These are phyloP conservation scores for Cryoendolithus antarcticus DNA, from an alignment of 2,329 filamentous ascomycete genomes.

Conservation along the genomic window DNA sequence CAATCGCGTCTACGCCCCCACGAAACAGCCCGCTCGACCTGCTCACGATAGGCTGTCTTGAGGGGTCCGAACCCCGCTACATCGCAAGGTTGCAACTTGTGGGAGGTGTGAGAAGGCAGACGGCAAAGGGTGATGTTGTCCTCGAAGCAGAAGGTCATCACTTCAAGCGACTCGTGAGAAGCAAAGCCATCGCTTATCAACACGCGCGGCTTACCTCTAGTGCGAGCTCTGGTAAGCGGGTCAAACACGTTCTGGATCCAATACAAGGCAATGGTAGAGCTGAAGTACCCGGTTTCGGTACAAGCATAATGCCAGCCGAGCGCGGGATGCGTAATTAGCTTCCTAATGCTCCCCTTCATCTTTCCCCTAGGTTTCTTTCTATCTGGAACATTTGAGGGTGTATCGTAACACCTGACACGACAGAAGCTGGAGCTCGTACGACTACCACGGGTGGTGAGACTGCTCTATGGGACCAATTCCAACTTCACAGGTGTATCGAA, in stretches of 20 bases:
- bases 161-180: slow-evolving; percentile 23
- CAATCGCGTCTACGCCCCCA: slow-evolving; percentile 4
- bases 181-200: slow-evolving; percentile 27
- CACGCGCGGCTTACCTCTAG: too few relatives aligned
- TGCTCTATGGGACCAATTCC: slow-evolving; percentile 26
- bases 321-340: too few relatives aligned
- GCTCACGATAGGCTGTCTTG: slow-evolving; percentile 5
- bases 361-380: too few relatives aligned
- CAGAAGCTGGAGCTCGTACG: slow-evolving; percentile 56
- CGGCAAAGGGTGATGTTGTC: slow-evolving; percentile 25
- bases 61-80: slow-evolving; percentile 6
- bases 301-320: too few relatives aligned
- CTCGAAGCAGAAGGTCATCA: slow-evolving; percentile 16
- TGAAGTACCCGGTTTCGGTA: too few relatives aligned
- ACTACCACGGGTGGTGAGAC: slow-evolving; percentile 45
- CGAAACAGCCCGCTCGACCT: slow-evolving; percentile 7
- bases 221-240: too few relatives aligned
- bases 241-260: too few relatives aligned
- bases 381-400: too few relatives aligned
- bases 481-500: too few relatives aligned
- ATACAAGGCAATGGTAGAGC: too few relatives aligned
- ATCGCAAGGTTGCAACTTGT: slow-evolving; percentile 21
- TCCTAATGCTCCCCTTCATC: too few relatives aligned
- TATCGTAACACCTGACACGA: slow-evolving; percentile 46
- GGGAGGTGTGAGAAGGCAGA: slow-evolving; percentile 17